Evolutionary conservation across 768 basidiomycete species (phyloP).

Genomic region (Mycena epipterygia): DNA sequence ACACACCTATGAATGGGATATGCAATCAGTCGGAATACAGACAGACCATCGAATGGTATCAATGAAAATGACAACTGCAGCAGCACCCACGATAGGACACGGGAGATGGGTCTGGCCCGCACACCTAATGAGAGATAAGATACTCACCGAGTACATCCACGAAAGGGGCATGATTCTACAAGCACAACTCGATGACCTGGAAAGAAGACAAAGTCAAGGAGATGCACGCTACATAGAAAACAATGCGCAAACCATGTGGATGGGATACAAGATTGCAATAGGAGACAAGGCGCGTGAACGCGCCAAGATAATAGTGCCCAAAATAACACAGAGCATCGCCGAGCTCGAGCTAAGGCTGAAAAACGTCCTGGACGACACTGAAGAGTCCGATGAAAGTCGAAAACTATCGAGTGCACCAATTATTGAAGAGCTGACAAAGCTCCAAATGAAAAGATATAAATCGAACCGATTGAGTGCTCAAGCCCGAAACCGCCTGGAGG

Average conservation of each 20-base stretch:
- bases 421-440: background rate
- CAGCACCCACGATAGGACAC: constrained; percentile 43
- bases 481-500: background rate
- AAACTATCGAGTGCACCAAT: background rate
- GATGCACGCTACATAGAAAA: background rate
- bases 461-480: background rate
- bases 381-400: background rate
- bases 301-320: background rate
- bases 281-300: background rate
- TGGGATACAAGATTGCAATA: background rate
- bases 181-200: background rate
- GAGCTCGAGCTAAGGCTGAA: background rate
- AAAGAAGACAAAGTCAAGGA: background rate
- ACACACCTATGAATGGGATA: constrained; percentile 43
- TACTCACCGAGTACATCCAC: constrained; percentile 14
- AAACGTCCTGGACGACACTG: background rate
- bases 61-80: constrained; percentile 35
- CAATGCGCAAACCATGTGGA: background rate
- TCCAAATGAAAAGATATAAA: background rate
- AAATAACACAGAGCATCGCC: background rate
- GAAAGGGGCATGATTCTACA: background rate
- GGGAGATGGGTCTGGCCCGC: constrained; percentile 49
- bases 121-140: constrained; percentile 37
- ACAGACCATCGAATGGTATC: constrained; percentile 51
- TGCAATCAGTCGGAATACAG: constrained; percentile 33